Percentiles rank a stretch among this genome's conserved stretches.
These are phyloP conservation scores for Trifolium repens DNA, from an alignment of 306 rosid species.

Conservation along the genomic window DNA sequence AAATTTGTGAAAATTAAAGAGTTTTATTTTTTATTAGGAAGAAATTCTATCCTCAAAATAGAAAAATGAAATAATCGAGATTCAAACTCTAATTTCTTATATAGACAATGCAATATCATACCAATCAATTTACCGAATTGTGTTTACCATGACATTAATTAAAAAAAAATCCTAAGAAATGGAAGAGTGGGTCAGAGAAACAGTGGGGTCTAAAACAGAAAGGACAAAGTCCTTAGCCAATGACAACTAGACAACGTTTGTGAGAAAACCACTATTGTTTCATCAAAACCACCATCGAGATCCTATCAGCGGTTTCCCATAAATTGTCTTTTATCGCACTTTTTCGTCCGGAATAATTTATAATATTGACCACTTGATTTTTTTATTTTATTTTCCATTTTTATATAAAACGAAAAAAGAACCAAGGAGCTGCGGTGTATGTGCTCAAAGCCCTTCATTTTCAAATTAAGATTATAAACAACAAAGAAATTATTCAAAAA, in stretches of 20 bases:
- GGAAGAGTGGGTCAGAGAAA: neutral
- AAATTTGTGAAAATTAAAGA: too few species aligned
- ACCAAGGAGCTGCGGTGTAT: neutral
- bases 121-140: too few species aligned
- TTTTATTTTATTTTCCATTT: neutral
- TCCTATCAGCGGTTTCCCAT: neutral
- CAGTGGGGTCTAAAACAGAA: constrained; percentile 15
- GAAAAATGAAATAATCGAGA: too few species aligned
- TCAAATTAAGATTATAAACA: neutral
- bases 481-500: neutral
- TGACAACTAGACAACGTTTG: constrained; percentile 57
- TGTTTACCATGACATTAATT: too few species aligned
- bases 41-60: too few species aligned
- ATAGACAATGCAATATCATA: too few species aligned
- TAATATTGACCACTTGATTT: constrained; percentile 29
- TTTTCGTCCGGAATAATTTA: constrained; percentile 2
- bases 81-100: too few species aligned
- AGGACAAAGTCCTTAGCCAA: constrained; percentile 49
- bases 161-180: too few species aligned
- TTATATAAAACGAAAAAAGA: neutral
- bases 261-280: constrained; percentile 60
- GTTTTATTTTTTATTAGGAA: too few species aligned
- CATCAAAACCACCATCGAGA: constrained; percentile 39
- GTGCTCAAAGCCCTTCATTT: constrained; percentile 6
- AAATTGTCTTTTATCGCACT: neutral